Base-by-base conservation (phyloP, 306 rosid genomes). In the Trifolium fragiferum region DNA sequence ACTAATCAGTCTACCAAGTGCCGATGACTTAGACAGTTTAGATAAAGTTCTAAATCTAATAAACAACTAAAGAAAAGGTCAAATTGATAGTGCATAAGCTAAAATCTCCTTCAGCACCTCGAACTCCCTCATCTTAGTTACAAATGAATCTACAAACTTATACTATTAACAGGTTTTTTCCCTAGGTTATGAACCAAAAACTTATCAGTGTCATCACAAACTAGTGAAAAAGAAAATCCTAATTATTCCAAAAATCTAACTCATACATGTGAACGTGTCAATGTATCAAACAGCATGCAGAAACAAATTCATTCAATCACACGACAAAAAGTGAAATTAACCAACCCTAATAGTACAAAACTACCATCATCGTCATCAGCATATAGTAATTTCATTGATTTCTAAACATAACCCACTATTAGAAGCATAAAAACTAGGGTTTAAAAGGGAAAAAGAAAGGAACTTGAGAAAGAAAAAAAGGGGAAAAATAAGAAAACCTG, bases 401-500 rank as follows among this genome's bases (percentile, higher is more conserved):
- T 46, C 40, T 4, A 10, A 0, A 1, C 10, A 57, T 3, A 2
- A 66, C 68, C 76, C 79, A 72, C 27, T 23, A 78, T 65, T 74
- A 9, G 5, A 8, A 14, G 1, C 49, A 0, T 2, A 37, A 13
- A 8, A 43, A 35, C n/a, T 25, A 14, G 10, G 0, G 2, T 3
- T 5, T 1, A 68, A 68, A 19, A 14, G 43, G 8, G 15, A 15
- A 54, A 68, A 80, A 75, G 73, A 25, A 32, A 61, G 3, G 67
- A 49, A 74, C 61, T 51, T 61, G 16, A 10, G 10, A 12, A 54
- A 7, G 27, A 25, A 25, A 25, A 25, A 49, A n/a, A 2, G 10
- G 4, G 19, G 25, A 35, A 41, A 10, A 11, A 30, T 8, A 46
- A n/a, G 27, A 21, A 30, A 72, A 92, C 99, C 98, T 94, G 96